Evolutionary conservation across 257 asterid genomes (phyloP).

Genomic region (Solanum neorickii): DNA sequence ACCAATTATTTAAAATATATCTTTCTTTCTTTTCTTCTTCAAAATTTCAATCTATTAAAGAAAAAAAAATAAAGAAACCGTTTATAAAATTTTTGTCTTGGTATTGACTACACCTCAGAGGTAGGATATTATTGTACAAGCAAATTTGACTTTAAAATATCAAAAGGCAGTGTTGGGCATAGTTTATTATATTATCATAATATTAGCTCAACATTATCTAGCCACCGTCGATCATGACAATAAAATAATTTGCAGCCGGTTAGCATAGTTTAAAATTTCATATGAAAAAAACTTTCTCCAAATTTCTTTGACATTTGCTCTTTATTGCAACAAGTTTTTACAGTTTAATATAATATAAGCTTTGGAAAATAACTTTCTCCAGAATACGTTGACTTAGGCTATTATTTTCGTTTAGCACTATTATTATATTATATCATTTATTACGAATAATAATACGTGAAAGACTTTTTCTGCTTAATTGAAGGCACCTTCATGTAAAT

Average conservation of each 20-base stretch:
- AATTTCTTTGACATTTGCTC: neutral
- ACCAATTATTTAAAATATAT: neutral
- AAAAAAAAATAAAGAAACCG: neutral
- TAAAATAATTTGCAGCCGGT: neutral
- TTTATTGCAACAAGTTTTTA: neutral
- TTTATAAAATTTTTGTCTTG: neutral
- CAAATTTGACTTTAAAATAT: neutral
- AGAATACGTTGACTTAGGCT: neutral
- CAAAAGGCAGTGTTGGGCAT: neutral
- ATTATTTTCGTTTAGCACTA: neutral
- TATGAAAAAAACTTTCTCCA: neutral
- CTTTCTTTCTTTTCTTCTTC: neutral
- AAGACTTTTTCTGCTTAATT: neutral
- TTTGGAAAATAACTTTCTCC: neutral
- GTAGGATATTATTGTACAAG: neutral
- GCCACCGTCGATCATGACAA: neutral
- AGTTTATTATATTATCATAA: neutral
- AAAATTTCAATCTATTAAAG: no score
- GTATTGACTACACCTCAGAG: neutral
- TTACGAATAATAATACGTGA: neutral
- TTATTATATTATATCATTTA: no score
- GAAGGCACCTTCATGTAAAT: neutral
- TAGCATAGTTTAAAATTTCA: neutral
- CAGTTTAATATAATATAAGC: neutral
- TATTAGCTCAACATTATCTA: neutral